phyloP scores from a whole-genome alignment of 495 filamentous ascomycete species.

The Choiromyces venosus region DNA sequence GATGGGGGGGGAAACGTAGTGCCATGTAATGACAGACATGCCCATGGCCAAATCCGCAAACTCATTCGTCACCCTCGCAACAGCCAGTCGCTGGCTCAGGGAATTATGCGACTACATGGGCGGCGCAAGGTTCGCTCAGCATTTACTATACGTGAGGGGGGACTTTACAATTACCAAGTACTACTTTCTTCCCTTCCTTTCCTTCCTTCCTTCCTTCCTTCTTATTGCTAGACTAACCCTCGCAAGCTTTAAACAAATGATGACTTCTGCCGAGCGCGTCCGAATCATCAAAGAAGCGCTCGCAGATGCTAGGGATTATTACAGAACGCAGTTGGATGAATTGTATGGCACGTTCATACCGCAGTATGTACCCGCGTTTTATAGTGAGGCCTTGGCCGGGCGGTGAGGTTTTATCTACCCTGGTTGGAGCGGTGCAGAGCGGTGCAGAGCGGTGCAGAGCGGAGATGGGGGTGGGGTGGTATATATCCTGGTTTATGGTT shows the following conservation, averaged over 20 bases:
- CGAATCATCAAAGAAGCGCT: constrained; percentile 34
- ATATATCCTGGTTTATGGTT: constrained; percentile 11
- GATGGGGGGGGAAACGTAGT: constrained; percentile 10
- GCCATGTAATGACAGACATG: constrained; percentile 36
- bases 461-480: neutral
- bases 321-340: constrained; percentile 24
- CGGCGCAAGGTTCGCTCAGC: constrained; percentile 24
- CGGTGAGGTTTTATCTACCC: constrained; percentile 19
- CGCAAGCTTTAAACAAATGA: constrained; percentile 34
- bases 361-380: constrained; percentile 32
- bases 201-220: neutral
- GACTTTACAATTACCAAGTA: constrained; percentile 37
- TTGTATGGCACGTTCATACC: constrained; percentile 32
- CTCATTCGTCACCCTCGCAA: constrained; percentile 33
- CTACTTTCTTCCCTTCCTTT: neutral
- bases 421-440: neutral
- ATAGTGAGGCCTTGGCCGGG: constrained; percentile 23
- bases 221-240: constrained; percentile 1
- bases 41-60: constrained; percentile 36
- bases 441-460: neutral
- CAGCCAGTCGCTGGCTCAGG: constrained; percentile 30
- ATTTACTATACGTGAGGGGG: constrained; percentile 29
- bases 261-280: constrained; percentile 35
- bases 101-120: constrained; percentile 37
- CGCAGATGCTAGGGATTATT: constrained; percentile 31